Base-by-base conservation (phyloP, 805 yeast species). In the Candida sphagnicola region DNA sequence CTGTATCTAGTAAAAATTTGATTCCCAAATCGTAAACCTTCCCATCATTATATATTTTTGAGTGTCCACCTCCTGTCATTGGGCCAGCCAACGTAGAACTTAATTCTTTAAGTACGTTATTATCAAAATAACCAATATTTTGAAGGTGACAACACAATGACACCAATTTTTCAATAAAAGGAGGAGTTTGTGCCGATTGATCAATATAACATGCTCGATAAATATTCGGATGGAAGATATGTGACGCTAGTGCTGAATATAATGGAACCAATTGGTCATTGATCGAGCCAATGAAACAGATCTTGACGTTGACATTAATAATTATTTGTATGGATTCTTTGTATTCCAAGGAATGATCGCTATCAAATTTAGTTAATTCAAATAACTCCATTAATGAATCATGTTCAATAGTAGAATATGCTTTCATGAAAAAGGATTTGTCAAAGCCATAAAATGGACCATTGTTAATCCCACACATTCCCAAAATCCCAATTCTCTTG, bases 391-490 rank as follows among this genome's bases (percentile, higher is more conserved):
- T 65, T 62, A 91, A 61, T 0, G 97, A 86, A 38, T 85, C 95
- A 48, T 81, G 85, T 55, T 93, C 99, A 43, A 91, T 83, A 0
- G 95, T 80, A 1, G 95, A 82, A 53, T 89, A 89, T 0, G 97
- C 96, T 46, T 89, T 75, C 61, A 91, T 82, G 44, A 90, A 76
- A 18, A 89, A 65, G 8, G 81, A 79, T 57, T 87, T 89, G 55
- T 93, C 98, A 50, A 79, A 77, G 0, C 97, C 97, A 48, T 80
- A 87, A 54, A 87, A 85, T 2, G 99, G 99, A 0, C 99, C 99
- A 56, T 87, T 79, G 50, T 89, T 87, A 17, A 90, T 78, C 1
- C 98, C 98, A 0, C 98, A 98, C 99, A 91, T 91, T 3, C 91
- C 91, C 35, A 91, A 62, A 14, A 91, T 65, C 0, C 93, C 87